Percentiles rank a stretch among this genome's conserved stretches.
Evolutionary conservation across 176 grass and related monocot genomes (phyloP).

Genomic region (Oryza meyeriana): DNA sequence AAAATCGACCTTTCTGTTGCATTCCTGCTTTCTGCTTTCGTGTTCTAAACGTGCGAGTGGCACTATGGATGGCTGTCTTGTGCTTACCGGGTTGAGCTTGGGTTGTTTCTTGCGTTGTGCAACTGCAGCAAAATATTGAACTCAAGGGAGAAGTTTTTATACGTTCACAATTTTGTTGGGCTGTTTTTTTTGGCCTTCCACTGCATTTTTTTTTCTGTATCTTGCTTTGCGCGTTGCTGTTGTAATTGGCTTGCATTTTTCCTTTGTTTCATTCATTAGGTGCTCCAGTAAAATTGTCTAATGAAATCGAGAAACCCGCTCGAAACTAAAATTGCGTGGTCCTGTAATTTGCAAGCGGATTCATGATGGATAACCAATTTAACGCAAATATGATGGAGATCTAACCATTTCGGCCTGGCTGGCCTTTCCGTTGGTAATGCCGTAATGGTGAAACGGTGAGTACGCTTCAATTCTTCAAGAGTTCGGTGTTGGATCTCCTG

Average conservation of each 20-base stretch:
- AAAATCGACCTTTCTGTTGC: neutral
- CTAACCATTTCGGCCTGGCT: neutral
- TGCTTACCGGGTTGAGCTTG: neutral
- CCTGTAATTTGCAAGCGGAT: neutral
- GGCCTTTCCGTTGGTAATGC: neutral
- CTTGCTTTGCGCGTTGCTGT: no score
- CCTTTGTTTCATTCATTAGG: neutral
- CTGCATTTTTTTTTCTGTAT: no score
- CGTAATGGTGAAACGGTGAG: neutral
- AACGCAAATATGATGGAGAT: neutral
- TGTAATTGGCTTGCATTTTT: neutral
- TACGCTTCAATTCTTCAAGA: no score
- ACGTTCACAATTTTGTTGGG: no score
- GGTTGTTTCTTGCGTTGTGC: no score
- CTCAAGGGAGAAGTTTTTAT: no score
- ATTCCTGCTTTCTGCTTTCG: neutral
- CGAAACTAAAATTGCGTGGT: neutral
- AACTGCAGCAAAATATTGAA: no score
- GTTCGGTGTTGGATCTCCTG: no score
- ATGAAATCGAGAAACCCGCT: neutral
- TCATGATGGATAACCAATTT: neutral
- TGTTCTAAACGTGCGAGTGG: neutral
- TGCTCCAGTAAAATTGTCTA: neutral
- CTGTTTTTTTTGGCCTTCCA: no score
- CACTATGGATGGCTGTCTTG: neutral